Evolutionary conservation across 2,329 filamentous ascomycete genomes (phyloP).

Genomic region (Penicillium rolfsii): DNA sequence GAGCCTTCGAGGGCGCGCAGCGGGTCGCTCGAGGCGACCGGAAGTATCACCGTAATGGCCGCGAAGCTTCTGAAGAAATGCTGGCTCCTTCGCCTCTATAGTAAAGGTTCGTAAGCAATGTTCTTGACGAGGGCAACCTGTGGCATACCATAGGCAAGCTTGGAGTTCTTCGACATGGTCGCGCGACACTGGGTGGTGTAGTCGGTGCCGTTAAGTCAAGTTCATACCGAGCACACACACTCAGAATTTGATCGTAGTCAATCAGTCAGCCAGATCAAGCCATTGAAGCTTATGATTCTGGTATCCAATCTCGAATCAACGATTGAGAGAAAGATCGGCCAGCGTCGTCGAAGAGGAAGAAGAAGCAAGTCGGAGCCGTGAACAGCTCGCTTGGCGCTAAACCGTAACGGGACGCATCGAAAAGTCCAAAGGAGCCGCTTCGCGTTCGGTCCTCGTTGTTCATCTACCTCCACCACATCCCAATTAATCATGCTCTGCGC

Average conservation of each 20-base stretch:
- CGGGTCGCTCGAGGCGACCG: constrained; percentile 43
- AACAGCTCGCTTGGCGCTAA: constrained; percentile 36
- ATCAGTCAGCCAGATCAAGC: constrained; percentile 2
- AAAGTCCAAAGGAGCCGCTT: constrained; percentile 44
- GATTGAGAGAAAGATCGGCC: background rate
- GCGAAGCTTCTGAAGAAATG: constrained; percentile 48
- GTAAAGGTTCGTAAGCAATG: constrained; percentile 1
- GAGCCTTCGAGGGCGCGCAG: constrained; percentile 41
- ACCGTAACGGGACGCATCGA: constrained; percentile 37
- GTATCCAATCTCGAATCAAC: background rate
- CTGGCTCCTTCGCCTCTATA: constrained; percentile 47
- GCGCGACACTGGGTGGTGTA: constrained; percentile 10
- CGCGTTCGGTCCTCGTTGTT: constrained; percentile 34
- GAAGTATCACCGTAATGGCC: constrained; percentile 42
- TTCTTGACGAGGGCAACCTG: background rate
- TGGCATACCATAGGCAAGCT: constrained; percentile 48
- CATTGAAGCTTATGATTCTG: constrained; percentile 10
- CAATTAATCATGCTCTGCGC: constrained; percentile 61
- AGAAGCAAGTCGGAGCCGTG: constrained; percentile 19
- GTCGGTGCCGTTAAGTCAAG: constrained; percentile 16
- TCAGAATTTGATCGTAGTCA: background rate
- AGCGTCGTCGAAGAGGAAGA: background rate
- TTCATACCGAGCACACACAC: constrained; percentile 13
- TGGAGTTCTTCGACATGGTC: constrained; percentile 48
- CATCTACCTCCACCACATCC: constrained; percentile 25